Conservation (phyloP, 495 filamentous ascomycete species). For the Penicillium dipodomyicola region DNA sequence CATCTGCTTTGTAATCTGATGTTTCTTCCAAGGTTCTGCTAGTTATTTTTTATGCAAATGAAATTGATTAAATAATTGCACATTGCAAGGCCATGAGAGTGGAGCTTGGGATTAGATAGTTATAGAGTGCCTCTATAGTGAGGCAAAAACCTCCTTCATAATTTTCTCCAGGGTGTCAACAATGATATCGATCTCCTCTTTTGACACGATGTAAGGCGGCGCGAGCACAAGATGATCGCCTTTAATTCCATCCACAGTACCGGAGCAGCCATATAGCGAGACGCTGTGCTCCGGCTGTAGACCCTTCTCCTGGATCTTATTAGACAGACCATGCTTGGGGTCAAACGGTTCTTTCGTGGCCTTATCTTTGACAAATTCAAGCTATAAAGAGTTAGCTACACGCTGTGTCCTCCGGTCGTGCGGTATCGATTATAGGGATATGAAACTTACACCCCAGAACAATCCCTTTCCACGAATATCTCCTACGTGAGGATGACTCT, state of each 20-base stretch:
- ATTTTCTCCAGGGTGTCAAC: conserved; percentile 42
- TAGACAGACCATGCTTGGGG: conserved; percentile 31
- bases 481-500: conserved; percentile 46
- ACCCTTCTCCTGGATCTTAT: conserved; percentile 53
- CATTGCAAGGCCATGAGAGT: neutral
- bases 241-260: conserved; percentile 61
- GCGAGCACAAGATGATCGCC: conserved; percentile 78
- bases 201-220: conserved; percentile 68
- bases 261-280: conserved; percentile 66
- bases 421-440: neutral
- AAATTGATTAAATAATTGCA: neutral
- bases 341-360: conserved; percentile 54
- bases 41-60: conserved; percentile 2
- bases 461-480: conserved; percentile 57
- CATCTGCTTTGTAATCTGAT: neutral
- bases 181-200: conserved; percentile 61
- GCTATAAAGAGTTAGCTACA: conserved; percentile 24
- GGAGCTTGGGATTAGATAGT: neutral
- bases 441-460: conserved; percentile 53
- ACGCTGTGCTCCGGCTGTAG: conserved; percentile 55
- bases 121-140: conserved; percentile 11
- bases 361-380: conserved; percentile 60
- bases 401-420: neutral
- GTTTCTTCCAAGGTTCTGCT: neutral
- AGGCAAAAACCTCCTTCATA: conserved; percentile 34